Conservation (phyloP, 805 yeast species). For the Blastobotrys americana region DNA sequence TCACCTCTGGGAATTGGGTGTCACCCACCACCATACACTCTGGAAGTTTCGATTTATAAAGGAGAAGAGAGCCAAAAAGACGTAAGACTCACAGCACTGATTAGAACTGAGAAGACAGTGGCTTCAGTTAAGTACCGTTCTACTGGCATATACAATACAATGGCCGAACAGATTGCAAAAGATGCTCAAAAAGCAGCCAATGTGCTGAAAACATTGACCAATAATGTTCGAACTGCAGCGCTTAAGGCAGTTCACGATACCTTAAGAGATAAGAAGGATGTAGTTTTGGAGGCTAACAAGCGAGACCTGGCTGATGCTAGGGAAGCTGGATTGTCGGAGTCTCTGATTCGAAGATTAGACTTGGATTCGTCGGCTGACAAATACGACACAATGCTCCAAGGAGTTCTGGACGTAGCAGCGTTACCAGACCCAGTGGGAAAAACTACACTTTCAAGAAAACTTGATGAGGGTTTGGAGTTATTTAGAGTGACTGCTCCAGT, state of each 20-base stretch:
- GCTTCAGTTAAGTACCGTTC: no score
- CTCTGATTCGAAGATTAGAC: slow-evolving; percentile 80
- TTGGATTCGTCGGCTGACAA: slow-evolving; percentile 65
- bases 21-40: no score
- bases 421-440: slow-evolving; percentile 92
- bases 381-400: slow-evolving; percentile 90
- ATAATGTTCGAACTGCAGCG: slow-evolving; percentile 67
- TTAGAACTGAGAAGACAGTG: no score
- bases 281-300: slow-evolving; percentile 64
- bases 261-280: slow-evolving; percentile 48
- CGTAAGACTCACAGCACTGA: no score
- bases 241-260: slow-evolving; percentile 66
- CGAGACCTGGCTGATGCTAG: slow-evolving; percentile 67
- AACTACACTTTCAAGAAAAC: slow-evolving; percentile 68
- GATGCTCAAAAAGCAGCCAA: slow-evolving; percentile 81
- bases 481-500: slow-evolving; percentile 87
- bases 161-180: slow-evolving; percentile 69
- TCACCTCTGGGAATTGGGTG: no score
- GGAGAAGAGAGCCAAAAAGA: no score
- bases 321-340: slow-evolving; percentile 51
- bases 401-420: slow-evolving; percentile 83
- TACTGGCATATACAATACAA: no score
- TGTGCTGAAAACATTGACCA: slow-evolving; percentile 65
- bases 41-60: no score
- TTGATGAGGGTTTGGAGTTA: slow-evolving; percentile 84